phyloP scores from a whole-genome alignment of 2,329 filamentous ascomycete genomes.

The Aspergillus eucalypticola region DNA sequence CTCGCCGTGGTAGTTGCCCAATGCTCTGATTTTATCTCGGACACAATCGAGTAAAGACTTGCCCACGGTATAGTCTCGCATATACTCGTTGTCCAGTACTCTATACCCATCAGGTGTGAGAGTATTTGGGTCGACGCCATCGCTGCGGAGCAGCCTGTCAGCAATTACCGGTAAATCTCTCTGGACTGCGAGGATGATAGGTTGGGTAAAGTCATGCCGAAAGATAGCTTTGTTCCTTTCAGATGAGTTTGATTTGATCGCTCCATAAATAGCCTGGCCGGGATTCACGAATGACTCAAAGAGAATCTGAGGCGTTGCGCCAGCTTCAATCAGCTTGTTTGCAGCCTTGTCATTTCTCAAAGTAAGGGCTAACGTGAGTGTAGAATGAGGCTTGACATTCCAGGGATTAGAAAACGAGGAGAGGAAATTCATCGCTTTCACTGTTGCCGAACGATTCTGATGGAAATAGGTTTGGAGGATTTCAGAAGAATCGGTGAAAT shows the following conservation, averaged over 20 bases:
- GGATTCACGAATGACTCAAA: conserved; percentile 52
- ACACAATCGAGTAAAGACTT: conserved; percentile 63
- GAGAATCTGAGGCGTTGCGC: conserved; percentile 60
- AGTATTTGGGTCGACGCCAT: conserved; percentile 63
- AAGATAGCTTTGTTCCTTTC: conserved; percentile 56
- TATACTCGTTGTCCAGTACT: conserved; percentile 1
- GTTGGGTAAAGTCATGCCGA: conserved; percentile 57
- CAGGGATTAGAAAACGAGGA: conserved; percentile 43
- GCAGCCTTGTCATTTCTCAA: conserved; percentile 56
- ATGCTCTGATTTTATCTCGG: conserved; percentile 50
- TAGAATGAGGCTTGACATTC: conserved; percentile 43
- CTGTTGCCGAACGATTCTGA: conserved; percentile 61
- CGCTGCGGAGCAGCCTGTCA: conserved; percentile 60
- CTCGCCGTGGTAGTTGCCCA: conserved; percentile 51
- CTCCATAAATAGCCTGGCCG: conserved; percentile 6
- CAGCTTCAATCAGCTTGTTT: conserved; percentile 62
- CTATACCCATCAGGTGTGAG: conserved; percentile 48
- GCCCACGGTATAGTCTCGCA: not conserved
- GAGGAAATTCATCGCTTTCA: conserved; percentile 68
- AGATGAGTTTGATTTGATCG: conserved; percentile 35
- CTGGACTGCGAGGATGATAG: conserved; percentile 63
- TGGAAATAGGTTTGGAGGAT: conserved; percentile 49
- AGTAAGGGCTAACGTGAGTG: conserved; percentile 62
- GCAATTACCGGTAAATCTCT: conserved; percentile 55
- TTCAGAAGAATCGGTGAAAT: conserved; percentile 42